A percentile compares a stretch with the other conserved stretches of the same genome.
phyloP scores from a whole-genome alignment of 2,329 filamentous ascomycete genomes.

The Dactylellina sp. region DNA sequence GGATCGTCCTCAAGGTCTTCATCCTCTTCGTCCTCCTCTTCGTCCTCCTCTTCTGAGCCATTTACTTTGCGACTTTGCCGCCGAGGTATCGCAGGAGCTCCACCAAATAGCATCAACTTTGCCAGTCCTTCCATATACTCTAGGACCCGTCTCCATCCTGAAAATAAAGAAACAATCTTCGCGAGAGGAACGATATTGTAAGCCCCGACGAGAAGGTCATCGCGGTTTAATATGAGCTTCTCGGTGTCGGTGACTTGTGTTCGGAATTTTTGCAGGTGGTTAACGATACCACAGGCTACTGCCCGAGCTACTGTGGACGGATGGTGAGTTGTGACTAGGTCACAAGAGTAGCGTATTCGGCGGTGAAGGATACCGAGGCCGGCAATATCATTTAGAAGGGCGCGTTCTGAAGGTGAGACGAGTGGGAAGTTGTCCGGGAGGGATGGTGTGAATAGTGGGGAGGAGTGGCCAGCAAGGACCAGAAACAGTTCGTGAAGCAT shows the following conservation, averaged over 20 bases:
- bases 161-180: conserved; percentile 83
- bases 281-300: conserved; percentile 81
- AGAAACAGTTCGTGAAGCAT: conserved; percentile 99
- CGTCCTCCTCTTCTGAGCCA: conserved; percentile 54
- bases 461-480: conserved; percentile 92
- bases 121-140: conserved; percentile 85
- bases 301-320: conserved; percentile 86
- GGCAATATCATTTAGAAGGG: conserved; percentile 80
- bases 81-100: conserved; percentile 11
- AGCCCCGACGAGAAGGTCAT: conserved; percentile 84
- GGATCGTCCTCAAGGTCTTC: conserved; percentile 53
- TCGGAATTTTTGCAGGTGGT: conserved; percentile 84
- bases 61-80: conserved; percentile 59
- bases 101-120: conserved; percentile 73
- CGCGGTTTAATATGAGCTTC: conserved; percentile 77
- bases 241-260: conserved; percentile 87
- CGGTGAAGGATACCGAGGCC: conserved; percentile 83
- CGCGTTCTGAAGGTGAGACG: conserved; percentile 68
- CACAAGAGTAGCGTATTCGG: conserved; percentile 75
- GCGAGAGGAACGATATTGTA: conserved; percentile 95
- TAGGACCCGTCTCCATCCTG: conserved; percentile 84
- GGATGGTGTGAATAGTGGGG: conserved; percentile 78
- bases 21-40: conserved; percentile 60
- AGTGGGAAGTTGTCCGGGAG: conserved; percentile 66
- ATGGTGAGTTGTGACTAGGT: conserved; percentile 76